Percentiles rank a stretch among this genome's conserved stretches.
Evolutionary conservation across 164 flowering plant species (phyloP).

Genomic region (Magnolia kwangsiensis): DNA sequence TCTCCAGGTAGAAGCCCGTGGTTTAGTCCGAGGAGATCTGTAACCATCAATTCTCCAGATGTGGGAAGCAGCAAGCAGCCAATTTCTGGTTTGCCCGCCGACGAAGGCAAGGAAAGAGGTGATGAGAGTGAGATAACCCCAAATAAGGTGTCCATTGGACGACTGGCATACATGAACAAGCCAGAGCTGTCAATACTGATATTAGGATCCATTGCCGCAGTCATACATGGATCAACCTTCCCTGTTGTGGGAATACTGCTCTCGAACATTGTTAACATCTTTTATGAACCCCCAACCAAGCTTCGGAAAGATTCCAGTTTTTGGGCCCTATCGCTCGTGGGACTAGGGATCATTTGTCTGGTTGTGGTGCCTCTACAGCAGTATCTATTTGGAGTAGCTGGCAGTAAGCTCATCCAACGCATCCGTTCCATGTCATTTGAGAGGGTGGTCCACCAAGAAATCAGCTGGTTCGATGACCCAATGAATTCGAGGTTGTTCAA

Average conservation of each 20-base stretch:
- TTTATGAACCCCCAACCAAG: constrained; percentile 39
- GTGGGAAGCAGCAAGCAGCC: constrained; percentile 23
- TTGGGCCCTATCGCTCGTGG: constrained; percentile 47
- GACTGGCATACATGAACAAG: constrained; percentile 48
- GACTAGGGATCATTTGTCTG: constrained; percentile 26
- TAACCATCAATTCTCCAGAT: constrained; percentile 34
- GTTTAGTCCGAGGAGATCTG: constrained; percentile 25
- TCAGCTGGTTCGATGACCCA: constrained; percentile 74
- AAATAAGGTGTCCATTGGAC: constrained; percentile 27
- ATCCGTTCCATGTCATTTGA: constrained; percentile 59
- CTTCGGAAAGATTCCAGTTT: constrained; percentile 38
- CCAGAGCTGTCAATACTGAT: constrained; percentile 53
- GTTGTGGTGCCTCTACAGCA: constrained; percentile 39
- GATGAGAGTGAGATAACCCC: not conserved
- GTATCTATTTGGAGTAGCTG: constrained; percentile 64
- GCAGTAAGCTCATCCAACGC: constrained; percentile 51
- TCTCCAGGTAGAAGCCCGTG: not conserved
- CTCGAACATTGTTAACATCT: constrained; percentile 45
- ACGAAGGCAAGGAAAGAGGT: not conserved
- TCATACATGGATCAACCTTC: constrained; percentile 38
- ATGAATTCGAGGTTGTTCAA: constrained; percentile 49
- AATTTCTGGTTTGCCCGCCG: constrained; percentile 10
- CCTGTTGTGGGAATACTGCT: constrained; percentile 55
- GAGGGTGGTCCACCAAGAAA: constrained; percentile 62
- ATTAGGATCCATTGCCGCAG: constrained; percentile 47